phyloP scores from a whole-genome alignment of 352 stramenopile species.

The Phytophthora palmivora region DNA sequence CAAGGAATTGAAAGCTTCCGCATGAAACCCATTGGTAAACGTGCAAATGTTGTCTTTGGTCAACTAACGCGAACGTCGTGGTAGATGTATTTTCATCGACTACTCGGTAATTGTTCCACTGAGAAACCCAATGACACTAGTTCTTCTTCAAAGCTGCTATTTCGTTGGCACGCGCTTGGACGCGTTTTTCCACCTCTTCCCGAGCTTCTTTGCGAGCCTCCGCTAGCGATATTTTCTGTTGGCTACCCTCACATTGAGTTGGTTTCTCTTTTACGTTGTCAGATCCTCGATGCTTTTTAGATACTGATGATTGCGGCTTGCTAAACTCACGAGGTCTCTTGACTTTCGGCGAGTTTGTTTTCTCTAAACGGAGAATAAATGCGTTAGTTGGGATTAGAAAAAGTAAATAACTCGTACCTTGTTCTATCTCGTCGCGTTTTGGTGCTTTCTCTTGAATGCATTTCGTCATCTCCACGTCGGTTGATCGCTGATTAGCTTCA shows the following conservation, averaged over 20 bases:
- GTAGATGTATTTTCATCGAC: too few species aligned
- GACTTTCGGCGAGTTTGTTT: background rate
- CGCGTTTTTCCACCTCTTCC: constrained; percentile 4
- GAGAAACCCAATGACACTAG: background rate
- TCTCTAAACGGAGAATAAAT: background rate
- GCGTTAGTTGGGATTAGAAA: background rate
- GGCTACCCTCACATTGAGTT: background rate
- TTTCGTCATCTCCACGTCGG: too few species aligned
- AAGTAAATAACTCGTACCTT: background rate
- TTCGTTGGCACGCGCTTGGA: constrained; percentile 3
- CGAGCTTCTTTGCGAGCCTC: constrained; percentile 9
- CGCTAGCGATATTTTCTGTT: constrained; percentile 9
- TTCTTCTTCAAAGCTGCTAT: constrained; percentile 1
- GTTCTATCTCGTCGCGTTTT: background rate
- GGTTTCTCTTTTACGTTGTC: background rate
- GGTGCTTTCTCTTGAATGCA: too few species aligned
- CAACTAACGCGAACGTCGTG: too few species aligned
- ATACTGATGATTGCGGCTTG: background rate
- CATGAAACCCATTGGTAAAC: too few species aligned
- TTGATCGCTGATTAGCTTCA: too few species aligned
- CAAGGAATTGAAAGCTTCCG: too few species aligned
- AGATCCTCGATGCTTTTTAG: constrained; percentile 6
- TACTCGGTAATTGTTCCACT: background rate
- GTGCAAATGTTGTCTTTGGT: too few species aligned
- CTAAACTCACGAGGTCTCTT: constrained; percentile 4